These are phyloP conservation scores for Jasminum sambac DNA, from an alignment of 257 asterid species.

Conservation along the genomic window DNA sequence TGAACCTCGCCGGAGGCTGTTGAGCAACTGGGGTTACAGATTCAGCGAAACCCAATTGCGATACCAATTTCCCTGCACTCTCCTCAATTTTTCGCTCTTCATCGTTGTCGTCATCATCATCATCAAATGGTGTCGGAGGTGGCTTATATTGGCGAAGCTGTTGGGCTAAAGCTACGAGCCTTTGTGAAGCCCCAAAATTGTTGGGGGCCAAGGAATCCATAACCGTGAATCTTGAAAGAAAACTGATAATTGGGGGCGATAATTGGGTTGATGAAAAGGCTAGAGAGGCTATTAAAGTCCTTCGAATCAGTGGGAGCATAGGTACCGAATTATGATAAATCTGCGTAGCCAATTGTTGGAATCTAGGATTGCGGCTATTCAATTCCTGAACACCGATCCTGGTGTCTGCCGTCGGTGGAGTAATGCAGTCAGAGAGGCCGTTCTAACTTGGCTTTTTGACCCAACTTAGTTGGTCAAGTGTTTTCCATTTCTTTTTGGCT, in stretches of 20 bases:
- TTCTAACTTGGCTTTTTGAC: too few relatives aligned
- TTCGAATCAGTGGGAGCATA: constrained; percentile 41
- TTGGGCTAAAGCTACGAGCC: constrained; percentile 59
- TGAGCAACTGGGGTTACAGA: constrained; percentile 60
- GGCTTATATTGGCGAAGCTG: constrained; percentile 78
- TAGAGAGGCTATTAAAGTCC: constrained; percentile 36
- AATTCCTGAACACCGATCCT: background rate
- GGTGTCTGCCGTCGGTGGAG: too few relatives aligned
- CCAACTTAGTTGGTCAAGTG: too few relatives aligned
- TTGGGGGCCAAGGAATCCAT: constrained; percentile 47
- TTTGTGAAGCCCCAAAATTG: constrained; percentile 36
- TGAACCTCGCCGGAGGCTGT: constrained; percentile 48
- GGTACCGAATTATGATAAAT: background rate
- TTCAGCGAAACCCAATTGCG: constrained; percentile 80
- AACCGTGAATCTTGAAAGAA: constrained; percentile 34
- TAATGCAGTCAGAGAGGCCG: too few relatives aligned
- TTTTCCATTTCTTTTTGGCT: too few relatives aligned
- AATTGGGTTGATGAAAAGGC: constrained; percentile 26
- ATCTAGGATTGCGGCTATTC: background rate
- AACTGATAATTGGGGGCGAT: constrained; percentile 23
- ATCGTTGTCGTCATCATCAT: constrained; percentile 49
- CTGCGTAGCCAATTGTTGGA: background rate
- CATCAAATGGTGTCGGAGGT: constrained; percentile 30
- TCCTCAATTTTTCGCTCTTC: constrained; percentile 68
- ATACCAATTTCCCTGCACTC: constrained; percentile 68